Conservation (phyloP, 768 basidiomycete genomes). For the Naematelia encephala region DNA sequence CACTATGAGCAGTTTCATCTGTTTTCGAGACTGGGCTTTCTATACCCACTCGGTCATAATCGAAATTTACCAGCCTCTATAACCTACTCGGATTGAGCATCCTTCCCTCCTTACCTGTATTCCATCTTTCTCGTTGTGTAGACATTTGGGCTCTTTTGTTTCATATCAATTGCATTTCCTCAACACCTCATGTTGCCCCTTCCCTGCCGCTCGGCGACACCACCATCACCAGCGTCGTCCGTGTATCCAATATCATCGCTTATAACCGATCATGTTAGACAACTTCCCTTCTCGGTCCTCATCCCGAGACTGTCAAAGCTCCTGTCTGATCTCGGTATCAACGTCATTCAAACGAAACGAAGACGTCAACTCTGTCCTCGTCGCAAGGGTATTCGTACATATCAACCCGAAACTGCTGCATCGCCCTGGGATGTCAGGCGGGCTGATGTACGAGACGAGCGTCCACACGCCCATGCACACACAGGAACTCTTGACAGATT, state of each 20-base stretch:
- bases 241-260: not conserved
- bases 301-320: not conserved
- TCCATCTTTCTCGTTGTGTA: not conserved
- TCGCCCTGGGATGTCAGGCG: constrained; percentile 18
- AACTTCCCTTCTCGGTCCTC: not conserved
- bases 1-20: not conserved
- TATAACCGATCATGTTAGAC: not conserved
- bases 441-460: constrained; percentile 24
- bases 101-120: not conserved
- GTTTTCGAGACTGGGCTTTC: not conserved
- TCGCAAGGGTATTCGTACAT: not conserved
- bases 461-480: constrained; percentile 12
- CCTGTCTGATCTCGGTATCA: not conserved
- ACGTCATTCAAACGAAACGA: not conserved
- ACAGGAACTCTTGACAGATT: constrained; percentile 32
- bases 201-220: not conserved
- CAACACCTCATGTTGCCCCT: not conserved
- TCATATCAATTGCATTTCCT: not conserved
- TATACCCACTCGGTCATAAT: not conserved
- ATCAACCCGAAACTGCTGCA: not conserved
- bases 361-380: not conserved
- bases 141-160: no score
- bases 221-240: not conserved
- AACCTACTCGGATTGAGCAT: not conserved
- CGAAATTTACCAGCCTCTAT: not conserved